A percentile compares a stretch with the other conserved stretches of the same genome.
phyloP scores from a whole-genome alignment of 2,329 filamentous ascomycete species.

The Fusarium proliferatum region DNA sequence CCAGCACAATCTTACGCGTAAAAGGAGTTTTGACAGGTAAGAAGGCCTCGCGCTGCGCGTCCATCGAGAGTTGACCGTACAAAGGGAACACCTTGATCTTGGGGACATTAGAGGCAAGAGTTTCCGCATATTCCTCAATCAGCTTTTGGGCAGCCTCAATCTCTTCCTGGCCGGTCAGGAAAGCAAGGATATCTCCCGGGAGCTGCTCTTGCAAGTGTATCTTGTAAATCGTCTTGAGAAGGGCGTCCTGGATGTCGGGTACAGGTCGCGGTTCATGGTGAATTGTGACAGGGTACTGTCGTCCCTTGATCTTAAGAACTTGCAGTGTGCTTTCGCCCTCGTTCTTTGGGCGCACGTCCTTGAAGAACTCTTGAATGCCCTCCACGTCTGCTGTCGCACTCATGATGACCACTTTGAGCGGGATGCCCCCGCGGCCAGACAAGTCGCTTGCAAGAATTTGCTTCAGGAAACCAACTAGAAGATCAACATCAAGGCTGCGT shows the following conservation, averaged over 20 bases:
- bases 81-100: constrained; percentile 80
- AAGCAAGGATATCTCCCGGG: constrained; percentile 94
- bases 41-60: constrained; percentile 88
- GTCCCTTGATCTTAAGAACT: constrained; percentile 79
- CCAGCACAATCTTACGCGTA: constrained; percentile 89
- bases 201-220: constrained; percentile 89
- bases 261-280: constrained; percentile 80
- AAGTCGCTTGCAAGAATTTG: constrained; percentile 74
- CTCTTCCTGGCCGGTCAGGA: constrained; percentile 91
- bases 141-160: constrained; percentile 85
- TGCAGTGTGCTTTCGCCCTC: constrained; percentile 45
- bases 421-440: constrained; percentile 74
- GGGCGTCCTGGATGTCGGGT: constrained; percentile 82
- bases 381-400: constrained; percentile 95
- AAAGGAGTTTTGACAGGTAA: constrained; percentile 74
- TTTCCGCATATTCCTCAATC: constrained; percentile 81
- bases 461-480: constrained; percentile 88
- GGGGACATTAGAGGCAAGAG: constrained; percentile 79
- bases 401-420: constrained; percentile 94
- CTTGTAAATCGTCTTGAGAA: constrained; percentile 84
- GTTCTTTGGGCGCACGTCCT: constrained; percentile 40
- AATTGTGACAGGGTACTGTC: constrained; percentile 86
- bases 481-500: constrained; percentile 91
- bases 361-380: constrained; percentile 80
- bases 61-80: constrained; percentile 89